Conservation (phyloP, 2,329 filamentous ascomycete species). For the Colletotrichum tabaci region DNA sequence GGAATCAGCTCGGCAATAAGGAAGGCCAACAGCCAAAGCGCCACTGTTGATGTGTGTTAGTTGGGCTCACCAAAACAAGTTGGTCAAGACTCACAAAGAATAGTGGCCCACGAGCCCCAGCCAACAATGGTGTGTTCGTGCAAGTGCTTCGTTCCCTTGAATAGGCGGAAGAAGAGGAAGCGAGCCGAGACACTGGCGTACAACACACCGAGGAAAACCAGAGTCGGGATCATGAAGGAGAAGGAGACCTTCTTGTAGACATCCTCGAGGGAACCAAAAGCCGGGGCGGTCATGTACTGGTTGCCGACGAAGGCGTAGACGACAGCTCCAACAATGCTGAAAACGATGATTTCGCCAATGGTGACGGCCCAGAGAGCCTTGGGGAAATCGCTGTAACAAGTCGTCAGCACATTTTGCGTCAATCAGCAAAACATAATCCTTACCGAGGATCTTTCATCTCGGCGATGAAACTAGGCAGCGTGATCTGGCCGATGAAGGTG, state of each 20-base stretch:
- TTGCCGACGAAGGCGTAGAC: slow-evolving; percentile 91
- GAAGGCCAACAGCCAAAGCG: slow-evolving; percentile 89
- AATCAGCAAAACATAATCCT: slow-evolving; percentile 20
- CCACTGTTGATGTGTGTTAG: slow-evolving; percentile 54
- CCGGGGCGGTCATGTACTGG: slow-evolving; percentile 89
- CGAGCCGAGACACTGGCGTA: slow-evolving; percentile 92
- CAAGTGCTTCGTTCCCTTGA: slow-evolving; percentile 83
- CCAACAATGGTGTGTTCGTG: slow-evolving; percentile 84
- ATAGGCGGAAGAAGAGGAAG: slow-evolving; percentile 93
- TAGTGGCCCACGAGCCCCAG: slow-evolving; percentile 84
- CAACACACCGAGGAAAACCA: slow-evolving; percentile 91
- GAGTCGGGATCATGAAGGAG: slow-evolving; percentile 94
- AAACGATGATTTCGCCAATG: slow-evolving; percentile 88
- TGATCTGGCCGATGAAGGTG: slow-evolving; percentile 96
- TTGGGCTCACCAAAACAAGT: accelerated
- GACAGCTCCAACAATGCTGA: slow-evolving; percentile 84
- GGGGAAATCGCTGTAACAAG: slow-evolving; percentile 78
- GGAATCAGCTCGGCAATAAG: slow-evolving; percentile 94
- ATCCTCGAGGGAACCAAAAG: slow-evolving; percentile 86
- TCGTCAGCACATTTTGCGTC: slow-evolving; percentile 17
- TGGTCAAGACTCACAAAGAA: slow-evolving; percentile 67
- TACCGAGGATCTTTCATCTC: slow-evolving; percentile 82
- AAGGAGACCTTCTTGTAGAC: slow-evolving; percentile 91
- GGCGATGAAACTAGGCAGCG: slow-evolving; percentile 92
- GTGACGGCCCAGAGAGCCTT: slow-evolving; percentile 95